Conservation (phyloP, 495 filamentous ascomycete species). For the Podospora pseudocomata region DNA sequence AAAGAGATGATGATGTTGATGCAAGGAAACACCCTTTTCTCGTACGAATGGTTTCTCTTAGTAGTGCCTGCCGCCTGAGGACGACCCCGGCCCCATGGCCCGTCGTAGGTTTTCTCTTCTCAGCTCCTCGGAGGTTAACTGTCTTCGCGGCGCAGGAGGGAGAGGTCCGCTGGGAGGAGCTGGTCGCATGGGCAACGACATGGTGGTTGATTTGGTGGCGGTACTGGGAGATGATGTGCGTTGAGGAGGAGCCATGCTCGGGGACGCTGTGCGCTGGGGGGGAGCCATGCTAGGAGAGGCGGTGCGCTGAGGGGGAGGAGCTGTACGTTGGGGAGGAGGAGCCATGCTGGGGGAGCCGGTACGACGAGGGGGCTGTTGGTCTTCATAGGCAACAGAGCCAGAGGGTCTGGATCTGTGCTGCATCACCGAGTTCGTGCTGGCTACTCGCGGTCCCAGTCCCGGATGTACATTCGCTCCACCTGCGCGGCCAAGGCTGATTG, state of each 20-base stretch:
- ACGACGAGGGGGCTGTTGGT: slow-evolving; percentile 2
- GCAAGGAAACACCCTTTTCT: slow-evolving; percentile 27
- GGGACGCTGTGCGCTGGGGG: background rate
- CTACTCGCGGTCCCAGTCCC: slow-evolving; percentile 47
- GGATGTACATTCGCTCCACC: slow-evolving; percentile 47
- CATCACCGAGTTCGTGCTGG: slow-evolving; percentile 33
- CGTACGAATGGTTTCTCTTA: slow-evolving; percentile 18
- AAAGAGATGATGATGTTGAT: slow-evolving; percentile 14
- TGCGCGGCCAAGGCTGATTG: slow-evolving; percentile 41
- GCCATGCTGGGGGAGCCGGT: slow-evolving; percentile 9
- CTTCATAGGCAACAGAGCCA: slow-evolving; percentile 1
- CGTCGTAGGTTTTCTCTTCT: slow-evolving; percentile 28
- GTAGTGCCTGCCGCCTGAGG: slow-evolving; percentile 32
- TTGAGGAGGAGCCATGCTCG: background rate
- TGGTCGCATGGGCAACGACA: slow-evolving; percentile 49
- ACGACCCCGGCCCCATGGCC: slow-evolving; percentile 38
- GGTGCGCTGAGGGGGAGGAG: background rate
- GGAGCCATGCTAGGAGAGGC: background rate
- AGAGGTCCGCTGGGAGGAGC: slow-evolving; percentile 41
- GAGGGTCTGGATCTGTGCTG: slow-evolving; percentile 3
- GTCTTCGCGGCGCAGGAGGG: slow-evolving; percentile 46
- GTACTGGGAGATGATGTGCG: slow-evolving; percentile 9
- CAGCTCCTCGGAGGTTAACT: slow-evolving; percentile 23
- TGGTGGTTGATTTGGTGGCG: slow-evolving; percentile 27
- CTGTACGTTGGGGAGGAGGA: slow-evolving; percentile 5